Base-by-base conservation (phyloP, 345 rosid species). In the Hypericum androsaemum region DNA sequence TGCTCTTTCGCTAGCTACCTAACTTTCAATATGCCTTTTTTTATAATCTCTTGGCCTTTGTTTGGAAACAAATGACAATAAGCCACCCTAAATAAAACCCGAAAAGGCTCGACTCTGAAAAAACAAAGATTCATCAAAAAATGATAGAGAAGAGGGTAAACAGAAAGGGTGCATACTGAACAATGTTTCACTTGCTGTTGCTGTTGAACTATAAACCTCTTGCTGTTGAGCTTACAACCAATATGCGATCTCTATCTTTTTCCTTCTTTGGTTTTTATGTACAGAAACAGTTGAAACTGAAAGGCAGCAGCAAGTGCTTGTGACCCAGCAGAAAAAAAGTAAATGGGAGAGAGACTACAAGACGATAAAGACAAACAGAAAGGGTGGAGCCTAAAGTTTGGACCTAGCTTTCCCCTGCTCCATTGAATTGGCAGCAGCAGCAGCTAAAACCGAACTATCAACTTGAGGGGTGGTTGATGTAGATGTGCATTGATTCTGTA, bases 251-350 rank as follows among this genome's bases (percentile, higher is more conserved):
- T 13, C 49, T 46, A 13, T n/a, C 49, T 47, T 38, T 35, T 32
- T 12, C 39, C 63, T 57, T 10, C 50, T 50, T 53, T 40, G 53
- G 13, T 42, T 66, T 55, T 54, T 55, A 61, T 66, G 61, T 56
- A 66, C 71, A 66, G 39, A 36, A 56, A n/a, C 66, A 53, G 55
- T 55, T 12, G 32, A 63, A 42, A 15, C 47, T 56, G 14, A 55
- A 36, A 17, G 53, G 13, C 39, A 8, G 15, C 37, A 28, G n/a
- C 13, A 12, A 35, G 53, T 12, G 62, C 58, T 16, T 35, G 37
- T 6, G 14, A 10, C 40, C 39, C 37, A 47, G 7, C 22, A 44
- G 52, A 41, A 40, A 47, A 46, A 22, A 16, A n/a, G 5, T 0
- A 22, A 36, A 50, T 7, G 39, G 36, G 12, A 42, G 10, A 17